phyloP scores from a whole-genome alignment of 805 yeast species.

The Sugiyamaella chiloensis region DNA sequence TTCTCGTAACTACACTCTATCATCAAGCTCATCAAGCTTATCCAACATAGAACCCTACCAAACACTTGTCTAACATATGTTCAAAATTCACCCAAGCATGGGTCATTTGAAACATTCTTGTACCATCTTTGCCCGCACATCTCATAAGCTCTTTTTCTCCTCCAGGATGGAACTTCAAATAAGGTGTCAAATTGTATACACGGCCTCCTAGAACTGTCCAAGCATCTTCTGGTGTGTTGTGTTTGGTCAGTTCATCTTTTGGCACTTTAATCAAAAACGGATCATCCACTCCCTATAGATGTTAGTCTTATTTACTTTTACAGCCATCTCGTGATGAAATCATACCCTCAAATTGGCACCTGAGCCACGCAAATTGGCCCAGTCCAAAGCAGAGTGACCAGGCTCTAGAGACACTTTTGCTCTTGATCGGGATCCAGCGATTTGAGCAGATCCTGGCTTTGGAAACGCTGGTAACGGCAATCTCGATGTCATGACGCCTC shows the following conservation, averaged over 20 bases:
- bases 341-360: conserved; percentile 54
- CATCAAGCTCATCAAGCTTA: too few relatives aligned
- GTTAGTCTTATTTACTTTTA: too few relatives aligned
- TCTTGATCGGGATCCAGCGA: conserved; percentile 28
- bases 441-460: conserved; percentile 17
- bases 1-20: too few relatives aligned
- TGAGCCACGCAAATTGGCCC: conserved; percentile 62
- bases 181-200: conserved; percentile 84
- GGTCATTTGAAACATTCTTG: conserved; percentile 61
- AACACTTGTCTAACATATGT: conserved; percentile 71
- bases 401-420: conserved; percentile 65
- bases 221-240: conserved; percentile 61
- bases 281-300: conserved; percentile 6
- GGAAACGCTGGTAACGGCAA: conserved; percentile 13
- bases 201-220: conserved; percentile 82
- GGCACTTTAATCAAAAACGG: conserved; percentile 32
- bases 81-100: conserved; percentile 84
- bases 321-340: conserved; percentile 25
- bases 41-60: conserved; percentile 53
- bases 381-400: conserved; percentile 82
- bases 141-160: conserved; percentile 75
- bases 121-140: conserved; percentile 83
- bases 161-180: conserved; percentile 88
- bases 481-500: conserved; percentile 5
- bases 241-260: conserved; percentile 56